Conservation (phyloP, 345 rosid genomes). For the Eucalyptus urophylla region DNA sequence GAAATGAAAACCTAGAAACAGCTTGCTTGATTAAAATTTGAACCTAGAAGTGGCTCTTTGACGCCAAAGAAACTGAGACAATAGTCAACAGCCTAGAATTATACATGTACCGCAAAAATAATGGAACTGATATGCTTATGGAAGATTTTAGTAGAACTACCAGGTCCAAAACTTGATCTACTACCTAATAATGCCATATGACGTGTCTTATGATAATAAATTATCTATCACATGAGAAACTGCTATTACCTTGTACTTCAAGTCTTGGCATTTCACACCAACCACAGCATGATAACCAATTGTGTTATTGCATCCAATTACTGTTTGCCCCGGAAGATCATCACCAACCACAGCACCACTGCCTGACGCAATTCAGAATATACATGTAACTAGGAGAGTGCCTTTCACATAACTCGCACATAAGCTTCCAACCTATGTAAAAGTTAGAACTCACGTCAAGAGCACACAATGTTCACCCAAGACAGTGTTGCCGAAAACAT, state of each 20-base stretch:
- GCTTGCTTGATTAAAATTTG: neutral
- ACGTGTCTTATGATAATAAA: neutral
- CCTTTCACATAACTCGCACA: neutral
- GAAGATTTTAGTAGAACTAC: neutral
- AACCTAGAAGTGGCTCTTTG: neutral
- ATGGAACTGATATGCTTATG: neutral
- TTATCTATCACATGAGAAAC: neutral
- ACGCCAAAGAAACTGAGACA: neutral
- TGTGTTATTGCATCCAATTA: conserved; percentile 54
- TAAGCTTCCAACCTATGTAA: neutral
- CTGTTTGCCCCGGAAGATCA: conserved; percentile 66
- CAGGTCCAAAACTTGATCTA: neutral
- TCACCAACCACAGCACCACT: conserved; percentile 95
- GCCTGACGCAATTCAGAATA: conserved; percentile 32
- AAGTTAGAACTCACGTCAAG: conserved; percentile 54
- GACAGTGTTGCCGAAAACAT: conserved; percentile 67
- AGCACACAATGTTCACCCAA: conserved; percentile 64
- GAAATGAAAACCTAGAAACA: neutral
- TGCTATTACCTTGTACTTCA: conserved; percentile 63
- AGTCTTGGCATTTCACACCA: conserved; percentile 90
- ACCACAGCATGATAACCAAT: conserved; percentile 76
- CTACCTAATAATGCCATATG: neutral
- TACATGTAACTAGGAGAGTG: neutral
- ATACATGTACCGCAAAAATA: neutral
- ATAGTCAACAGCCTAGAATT: neutral